Conservation (phyloP, 192 early-diverging fungal genomes). For the Coemansia furcata region DNA sequence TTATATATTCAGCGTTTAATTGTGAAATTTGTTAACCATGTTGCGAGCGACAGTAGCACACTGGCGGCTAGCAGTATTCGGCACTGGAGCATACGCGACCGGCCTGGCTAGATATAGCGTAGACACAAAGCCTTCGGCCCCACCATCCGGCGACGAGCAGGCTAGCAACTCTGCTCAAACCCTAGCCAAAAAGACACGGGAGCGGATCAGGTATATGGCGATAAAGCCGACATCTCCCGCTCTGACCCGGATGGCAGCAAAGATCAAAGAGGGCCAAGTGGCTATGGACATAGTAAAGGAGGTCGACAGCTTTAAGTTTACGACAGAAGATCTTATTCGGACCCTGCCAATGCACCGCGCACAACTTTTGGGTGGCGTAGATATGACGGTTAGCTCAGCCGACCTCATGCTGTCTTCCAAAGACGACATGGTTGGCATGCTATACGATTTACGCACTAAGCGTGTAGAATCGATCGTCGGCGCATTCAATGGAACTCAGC, state of each 20-base stretch:
- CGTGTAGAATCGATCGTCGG: constrained; percentile 4
- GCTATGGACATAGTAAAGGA: constrained; percentile 9
- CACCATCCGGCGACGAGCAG: not conserved
- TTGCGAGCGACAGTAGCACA: not conserved
- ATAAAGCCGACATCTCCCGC: constrained; percentile 28
- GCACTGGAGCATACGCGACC: not conserved
- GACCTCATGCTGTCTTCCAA: constrained; percentile 4
- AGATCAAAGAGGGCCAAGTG: constrained; percentile 4
- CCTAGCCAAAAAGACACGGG: not conserved
- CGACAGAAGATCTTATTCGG: constrained; percentile 18
- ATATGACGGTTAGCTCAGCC: not conserved
- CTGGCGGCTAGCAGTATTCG: not conserved
- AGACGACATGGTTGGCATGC: constrained; percentile 7
- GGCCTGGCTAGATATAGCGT: not conserved
- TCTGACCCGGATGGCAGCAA: constrained; percentile 11
- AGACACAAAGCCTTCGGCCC: not conserved
- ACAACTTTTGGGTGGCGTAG: not conserved
- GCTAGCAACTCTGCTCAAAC: not conserved
- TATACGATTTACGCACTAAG: constrained; percentile 14
- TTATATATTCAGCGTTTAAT: not conserved
- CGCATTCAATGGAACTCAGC: constrained; percentile 23
- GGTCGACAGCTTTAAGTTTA: constrained; percentile 35
- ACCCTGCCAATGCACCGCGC: constrained; percentile 21
- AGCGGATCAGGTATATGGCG: constrained; percentile 6
- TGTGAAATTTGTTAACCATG: not conserved